Base-by-base conservation (phyloP, 2,329 filamentous ascomycete species). In the Pseudodiploospora longispora region DNA sequence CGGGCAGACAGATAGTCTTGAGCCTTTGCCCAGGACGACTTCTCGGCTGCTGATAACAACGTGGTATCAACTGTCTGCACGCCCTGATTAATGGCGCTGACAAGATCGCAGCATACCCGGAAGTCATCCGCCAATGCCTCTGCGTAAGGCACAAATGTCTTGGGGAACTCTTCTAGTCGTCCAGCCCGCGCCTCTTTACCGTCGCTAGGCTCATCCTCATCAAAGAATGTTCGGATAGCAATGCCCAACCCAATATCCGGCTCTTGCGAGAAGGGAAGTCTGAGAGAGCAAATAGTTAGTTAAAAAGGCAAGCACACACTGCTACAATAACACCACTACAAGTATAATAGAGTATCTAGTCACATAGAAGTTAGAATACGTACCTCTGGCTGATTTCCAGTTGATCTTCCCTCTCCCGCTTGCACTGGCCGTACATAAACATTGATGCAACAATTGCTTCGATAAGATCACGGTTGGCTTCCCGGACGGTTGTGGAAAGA, bases 391-490 rank as follows among this genome's bases (percentile, higher is more conserved):
- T 82, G 47, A 97, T 72, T 38, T 83, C 76, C 43, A 80, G 65
- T 48, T 80, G 76, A 58, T 87, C 83, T 9, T 76, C 70, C 44
- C 81, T 74, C 46, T 83, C 77, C 34, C 90, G 79, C 46, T 85
- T 75, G 19, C 83, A 85, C 56, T 94, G 87, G 6, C 82, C 87
- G 54, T 83, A 82, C 56, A 96, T 72, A 53, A 96, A 82, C 70
- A 95, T 79, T 30, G 85, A 83, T 5, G 82, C 82, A 19, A 90
- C 72, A 50, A 91, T 79, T 36, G 88, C 85, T 65, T 98, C 93
- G 10, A 93, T 69, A 32, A 97, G 68, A 60, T 95, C 89, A 39
- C 93, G 80, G 51, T 95, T 74, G 31, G 82, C 80, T 51, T 84
- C 80, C 34, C 90, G 84, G 27, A 96, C 82, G 35, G 86, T 80